Percentiles rank a stretch among this genome's conserved stretches.
Evolutionary conservation across 345 rosid genomes (phyloP).

Genomic region (Arabis alpina): DNA sequence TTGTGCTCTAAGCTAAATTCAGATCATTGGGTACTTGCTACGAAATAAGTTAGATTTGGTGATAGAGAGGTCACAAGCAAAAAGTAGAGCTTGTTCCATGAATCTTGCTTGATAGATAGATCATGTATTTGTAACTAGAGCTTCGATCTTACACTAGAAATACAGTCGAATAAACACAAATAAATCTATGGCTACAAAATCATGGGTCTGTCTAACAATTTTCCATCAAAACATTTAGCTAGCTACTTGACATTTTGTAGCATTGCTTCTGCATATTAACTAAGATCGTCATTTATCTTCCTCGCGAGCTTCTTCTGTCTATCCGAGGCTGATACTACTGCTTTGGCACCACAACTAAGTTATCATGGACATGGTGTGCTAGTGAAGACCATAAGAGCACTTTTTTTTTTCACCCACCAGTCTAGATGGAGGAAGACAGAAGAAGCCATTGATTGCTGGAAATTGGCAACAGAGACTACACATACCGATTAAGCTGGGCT

Average conservation of each 20-base stretch:
- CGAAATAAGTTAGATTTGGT: not conserved
- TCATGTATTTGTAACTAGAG: conserved; percentile 9
- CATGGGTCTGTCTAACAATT: conserved; percentile 33
- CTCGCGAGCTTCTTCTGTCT: conserved; percentile 17
- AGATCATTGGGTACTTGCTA: conserved; percentile 16
- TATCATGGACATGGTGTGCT: conserved; percentile 16
- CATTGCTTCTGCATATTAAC: conserved; percentile 17
- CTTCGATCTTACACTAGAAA: conserved; percentile 17
- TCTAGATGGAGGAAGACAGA: conserved; percentile 30
- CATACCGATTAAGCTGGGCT: conserved; percentile 49
- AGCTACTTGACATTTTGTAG: conserved; percentile 20
- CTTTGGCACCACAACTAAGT: conserved; percentile 23
- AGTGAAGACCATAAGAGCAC: conserved; percentile 24
- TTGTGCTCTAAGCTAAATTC: conserved; percentile 2
- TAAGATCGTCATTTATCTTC: conserved; percentile 31
- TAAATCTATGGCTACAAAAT: conserved; percentile 38
- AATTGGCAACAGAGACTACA: conserved; percentile 8
- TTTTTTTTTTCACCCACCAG: conserved; percentile 23
- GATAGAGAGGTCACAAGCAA: conserved; percentile 22
- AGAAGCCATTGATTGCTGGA: conserved; percentile 25
- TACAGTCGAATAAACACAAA: not conserved
- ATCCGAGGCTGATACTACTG: conserved; percentile 18
- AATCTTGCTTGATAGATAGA: not conserved
- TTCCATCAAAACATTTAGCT: conserved; percentile 19
- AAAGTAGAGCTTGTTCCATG: conserved; percentile 1